Base-by-base conservation (phyloP, 768 basidiomycete species). In the Tephrocybe sp. region DNA sequence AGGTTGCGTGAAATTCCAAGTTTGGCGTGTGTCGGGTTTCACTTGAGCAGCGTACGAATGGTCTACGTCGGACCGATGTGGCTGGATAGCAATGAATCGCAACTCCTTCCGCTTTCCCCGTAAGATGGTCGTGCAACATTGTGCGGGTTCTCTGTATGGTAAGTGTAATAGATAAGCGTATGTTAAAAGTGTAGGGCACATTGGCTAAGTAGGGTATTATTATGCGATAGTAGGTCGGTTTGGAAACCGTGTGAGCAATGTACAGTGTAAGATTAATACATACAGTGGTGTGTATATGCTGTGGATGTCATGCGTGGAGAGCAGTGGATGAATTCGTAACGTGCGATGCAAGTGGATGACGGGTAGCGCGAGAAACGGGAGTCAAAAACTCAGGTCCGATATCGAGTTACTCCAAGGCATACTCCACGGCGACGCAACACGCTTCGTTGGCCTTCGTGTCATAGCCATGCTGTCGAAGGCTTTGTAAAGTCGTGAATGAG, bases 351-450 rank as follows among this genome's bases (percentile, higher is more conserved):
- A 36, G 39, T 45, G 30, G 40, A 22, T 32, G 22, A 34, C 36
- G 39, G 32, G 26, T 41, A 43, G 33, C 33, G 41, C 40, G 49
- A 41, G 48, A 38, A 53, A 46, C 22, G 19, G 47, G 46, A 48
- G 44, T 34, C 45, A 34, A 23, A 48, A 45, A 46, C 36, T 19
- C 36, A 19, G 11, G 33, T 48, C 17, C 50, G 22, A 30, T 32
- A 30, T 47, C 14, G 8, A 40, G 44, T 55, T 52, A 61, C 64
- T 90, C 88, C 51, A 89, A 80, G 19, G 80, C 79, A 65, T 90
- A 90, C 56, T 84, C 81, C 61, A 89, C 87, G 10, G 87, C 87
- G 45, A 77, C 77, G 51, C 76, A 78, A 61, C 88, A 90, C 6
- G 87, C 88, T 61, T 87, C 85, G 61, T 78, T 79, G n/a, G 73